phyloP scores from a whole-genome alignment of 352 stramenopile species.

The Blastocystis sp. region DNA sequence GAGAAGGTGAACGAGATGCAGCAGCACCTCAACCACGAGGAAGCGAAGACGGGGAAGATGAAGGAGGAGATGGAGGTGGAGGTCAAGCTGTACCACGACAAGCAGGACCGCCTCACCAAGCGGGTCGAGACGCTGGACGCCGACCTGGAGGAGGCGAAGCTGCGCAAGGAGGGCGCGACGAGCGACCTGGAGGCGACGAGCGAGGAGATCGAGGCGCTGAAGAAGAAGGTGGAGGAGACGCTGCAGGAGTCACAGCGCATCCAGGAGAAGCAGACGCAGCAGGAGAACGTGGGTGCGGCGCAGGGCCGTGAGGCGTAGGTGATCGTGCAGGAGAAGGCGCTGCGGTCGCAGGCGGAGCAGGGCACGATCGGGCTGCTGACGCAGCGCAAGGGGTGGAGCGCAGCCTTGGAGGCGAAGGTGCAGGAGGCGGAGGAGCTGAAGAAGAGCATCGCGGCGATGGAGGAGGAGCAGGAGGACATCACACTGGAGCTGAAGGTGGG shows the following conservation, averaged over 20 bases:
- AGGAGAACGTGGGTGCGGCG: conserved; percentile 1
- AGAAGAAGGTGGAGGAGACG: neutral
- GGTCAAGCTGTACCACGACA: conserved; percentile 39
- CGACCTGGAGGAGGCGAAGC: conserved; percentile 32
- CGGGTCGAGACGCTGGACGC: conserved; percentile 25
- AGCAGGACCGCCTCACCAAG: conserved; percentile 14
- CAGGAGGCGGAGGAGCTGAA: conserved; percentile 17
- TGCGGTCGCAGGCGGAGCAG: conserved; percentile 25
- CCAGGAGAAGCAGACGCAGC: conserved; percentile 30
- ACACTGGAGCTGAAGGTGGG: conserved; percentile 35
- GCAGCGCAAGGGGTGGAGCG: neutral
- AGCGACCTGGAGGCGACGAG: conserved; percentile 32
- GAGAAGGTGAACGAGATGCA: conserved; percentile 37
- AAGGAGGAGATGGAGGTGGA: neutral
- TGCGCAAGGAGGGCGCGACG: neutral
- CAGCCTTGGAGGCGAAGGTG: neutral
- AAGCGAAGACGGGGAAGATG: conserved; percentile 14
- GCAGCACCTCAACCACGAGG: neutral
- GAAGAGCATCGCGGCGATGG: neutral
- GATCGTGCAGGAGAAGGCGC: neutral
- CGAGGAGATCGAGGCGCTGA: conserved; percentile 7
- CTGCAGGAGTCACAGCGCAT: neutral
- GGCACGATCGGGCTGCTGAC: neutral
- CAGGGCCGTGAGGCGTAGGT: neutral
- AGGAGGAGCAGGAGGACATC: conserved; percentile 9